These are phyloP conservation scores for Ogataea allantospora DNA, from an alignment of 805 yeast genomes.

Conservation along the genomic window DNA sequence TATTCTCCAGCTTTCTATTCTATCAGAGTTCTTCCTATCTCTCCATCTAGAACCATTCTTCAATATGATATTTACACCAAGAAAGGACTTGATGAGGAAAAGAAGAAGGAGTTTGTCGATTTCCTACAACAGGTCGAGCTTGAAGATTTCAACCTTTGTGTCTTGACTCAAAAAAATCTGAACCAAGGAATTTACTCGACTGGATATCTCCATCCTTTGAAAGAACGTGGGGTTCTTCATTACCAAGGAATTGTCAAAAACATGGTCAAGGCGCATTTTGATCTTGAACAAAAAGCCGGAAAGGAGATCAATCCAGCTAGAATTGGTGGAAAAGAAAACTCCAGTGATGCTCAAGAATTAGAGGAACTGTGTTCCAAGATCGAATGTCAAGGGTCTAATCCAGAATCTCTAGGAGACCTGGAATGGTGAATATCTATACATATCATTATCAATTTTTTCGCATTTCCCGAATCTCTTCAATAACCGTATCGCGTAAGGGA, in stretches of 20 bases:
- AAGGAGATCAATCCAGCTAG: conserved; percentile 51
- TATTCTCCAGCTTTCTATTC: conserved; percentile 68
- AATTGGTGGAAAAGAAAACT: conserved; percentile 39
- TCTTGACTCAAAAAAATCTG: conserved; percentile 57
- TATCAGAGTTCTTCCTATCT: conserved; percentile 55
- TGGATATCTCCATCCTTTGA: conserved; percentile 57
- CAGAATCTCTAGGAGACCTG: conserved; percentile 30
- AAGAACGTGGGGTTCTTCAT: conserved; percentile 57
- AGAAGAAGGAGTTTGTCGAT: conserved; percentile 61
- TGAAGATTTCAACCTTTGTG: conserved; percentile 62
- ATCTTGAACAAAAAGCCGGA: conserved; percentile 44
- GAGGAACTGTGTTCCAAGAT: conserved; percentile 49
- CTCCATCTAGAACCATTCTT: conserved; percentile 52
- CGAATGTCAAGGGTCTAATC: conserved; percentile 48
- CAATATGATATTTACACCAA: conserved; percentile 62
- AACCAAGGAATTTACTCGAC: conserved; percentile 59
- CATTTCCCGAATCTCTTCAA: conserved; percentile 46
- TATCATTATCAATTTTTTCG: conserved; percentile 25
- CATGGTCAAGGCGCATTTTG: conserved; percentile 56
- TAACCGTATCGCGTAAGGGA: conserved; percentile 41
- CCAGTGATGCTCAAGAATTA: conserved; percentile 46
- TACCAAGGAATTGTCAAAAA: conserved; percentile 55
- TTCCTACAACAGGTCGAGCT: conserved; percentile 60
- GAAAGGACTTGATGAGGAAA: conserved; percentile 51
- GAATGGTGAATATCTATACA: conserved; percentile 25